Conservation (phyloP, 176 grass and related monocot genomes). For the Thalia dealbata region DNA sequence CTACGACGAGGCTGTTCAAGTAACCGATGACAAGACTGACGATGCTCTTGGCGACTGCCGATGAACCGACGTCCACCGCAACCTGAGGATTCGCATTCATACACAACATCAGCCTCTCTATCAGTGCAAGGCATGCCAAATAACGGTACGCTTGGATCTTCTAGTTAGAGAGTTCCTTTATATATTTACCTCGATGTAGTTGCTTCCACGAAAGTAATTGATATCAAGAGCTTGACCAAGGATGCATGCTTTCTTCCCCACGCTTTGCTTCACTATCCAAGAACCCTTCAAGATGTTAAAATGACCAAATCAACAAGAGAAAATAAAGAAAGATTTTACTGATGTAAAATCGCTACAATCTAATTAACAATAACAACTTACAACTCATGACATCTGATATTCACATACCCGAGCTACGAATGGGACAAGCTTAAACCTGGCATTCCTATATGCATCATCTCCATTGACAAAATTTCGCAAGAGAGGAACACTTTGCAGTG, state of each 20-base stretch:
- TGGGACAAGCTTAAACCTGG: conserved; percentile 97
- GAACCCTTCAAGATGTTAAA: conserved; percentile 52
- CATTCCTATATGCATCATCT: conserved; percentile 94
- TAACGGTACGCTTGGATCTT: background rate
- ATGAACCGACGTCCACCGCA: conserved; percentile 10
- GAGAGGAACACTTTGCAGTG: conserved; percentile 76
- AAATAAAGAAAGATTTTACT: background rate
- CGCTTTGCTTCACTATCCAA: conserved; percentile 99
- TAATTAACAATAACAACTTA: background rate
- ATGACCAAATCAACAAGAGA: background rate
- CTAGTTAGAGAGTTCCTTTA: no score
- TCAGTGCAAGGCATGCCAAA: background rate
- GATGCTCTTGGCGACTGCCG: conserved; percentile 11
- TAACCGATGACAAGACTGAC: conserved; percentile 15
- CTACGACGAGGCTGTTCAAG: conserved; percentile 20
- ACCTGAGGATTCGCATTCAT: background rate
- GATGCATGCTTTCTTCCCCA: conserved; percentile 95
- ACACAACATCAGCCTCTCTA: background rate
- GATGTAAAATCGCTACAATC: background rate
- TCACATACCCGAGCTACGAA: conserved; percentile 74
- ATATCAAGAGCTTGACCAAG: conserved; percentile 88
- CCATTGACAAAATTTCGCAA: conserved; percentile 85
- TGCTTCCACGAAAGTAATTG: conserved; percentile 90
- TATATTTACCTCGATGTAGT: conserved; percentile 78
- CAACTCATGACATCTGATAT: background rate